Evolutionary conservation across 805 yeast genomes (phyloP).

Genomic region (Cyberlindnera mycetangii): DNA sequence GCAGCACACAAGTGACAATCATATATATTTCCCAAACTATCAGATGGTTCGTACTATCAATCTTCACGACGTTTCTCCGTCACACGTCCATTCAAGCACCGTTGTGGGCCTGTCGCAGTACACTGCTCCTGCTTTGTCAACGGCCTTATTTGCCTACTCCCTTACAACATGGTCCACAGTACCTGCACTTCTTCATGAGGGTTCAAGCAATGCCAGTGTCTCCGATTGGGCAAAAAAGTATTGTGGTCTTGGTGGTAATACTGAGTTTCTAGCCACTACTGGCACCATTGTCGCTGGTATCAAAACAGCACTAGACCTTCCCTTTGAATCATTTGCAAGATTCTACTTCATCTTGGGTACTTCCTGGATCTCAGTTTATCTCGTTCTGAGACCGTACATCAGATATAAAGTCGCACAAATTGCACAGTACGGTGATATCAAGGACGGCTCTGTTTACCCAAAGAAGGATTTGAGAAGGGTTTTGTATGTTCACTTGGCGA

Average conservation of each 20-base stretch:
- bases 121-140: conserved; percentile 19
- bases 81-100: neutral
- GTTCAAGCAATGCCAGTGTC: conserved; percentile 13
- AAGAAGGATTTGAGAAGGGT: conserved; percentile 15
- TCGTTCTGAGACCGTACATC: conserved; percentile 18
- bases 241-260: conserved; percentile 8
- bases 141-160: conserved; percentile 16
- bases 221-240: conserved; percentile 18
- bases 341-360: conserved; percentile 21
- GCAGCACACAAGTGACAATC: neutral
- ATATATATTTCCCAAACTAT: neutral
- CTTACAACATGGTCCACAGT: conserved; percentile 18
- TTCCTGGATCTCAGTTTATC: conserved; percentile 11
- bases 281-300: conserved; percentile 18
- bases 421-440: conserved; percentile 2
- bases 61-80: conserved; percentile 7
- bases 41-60: conserved; percentile 10
- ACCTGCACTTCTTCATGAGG: conserved; percentile 17
- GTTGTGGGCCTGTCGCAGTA: conserved; percentile 17
- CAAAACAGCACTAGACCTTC: conserved; percentile 13
- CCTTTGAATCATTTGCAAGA: conserved; percentile 16
- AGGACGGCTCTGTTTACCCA: conserved; percentile 11
- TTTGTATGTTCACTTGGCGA: conserved; percentile 13
- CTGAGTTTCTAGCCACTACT: conserved; percentile 10
- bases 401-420: conserved; percentile 16